Evolutionary conservation across 2,329 filamentous ascomycete genomes (phyloP), one percentile per base, ranked within the genome.

Genomic region (Gremmenia infestans): DNA sequence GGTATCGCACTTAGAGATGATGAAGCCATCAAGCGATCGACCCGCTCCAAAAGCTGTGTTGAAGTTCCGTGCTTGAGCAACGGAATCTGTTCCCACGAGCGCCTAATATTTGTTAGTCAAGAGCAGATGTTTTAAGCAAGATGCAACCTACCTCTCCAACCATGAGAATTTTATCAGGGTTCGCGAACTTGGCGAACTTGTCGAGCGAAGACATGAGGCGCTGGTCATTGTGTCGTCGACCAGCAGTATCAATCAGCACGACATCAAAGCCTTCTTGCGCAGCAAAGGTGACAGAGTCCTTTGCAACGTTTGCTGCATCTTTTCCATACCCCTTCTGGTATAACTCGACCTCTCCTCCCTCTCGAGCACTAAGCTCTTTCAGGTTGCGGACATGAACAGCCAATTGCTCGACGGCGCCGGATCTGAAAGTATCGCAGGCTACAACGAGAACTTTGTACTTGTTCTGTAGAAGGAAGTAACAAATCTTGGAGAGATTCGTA

Each of bases 141-240:
- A 42, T 22, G 32, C 32, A 17, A 50, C 61, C 50, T 62, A 66
- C 64, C 53, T 68, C 72, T 88, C 88, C 60, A 84, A 99, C 94
- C 92, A 99, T 97, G 70, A 99, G 84, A 62, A 99, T 97, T 79
- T 99, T 97, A 74, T 99, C 93, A 0, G 95, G 95, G 62, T 93
- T 85, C 0, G 94, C 94, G 66, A 97, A 88, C 71, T 96, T 96
- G 60, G 91, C 93, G 71, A 99, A 99, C 70, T 97, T 99, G 73
- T 97, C 94, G 37, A 99, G 80, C 3, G 88, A 93, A 12, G 89
- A 94, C 95, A 99, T 99, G 59, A 99, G 83, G 7, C 94, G 85
- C 53, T 91, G 85, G 72, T 99, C 94, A 68, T 99, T 99, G 75
- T 99, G 94, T 48, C 94, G 82, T 22, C 94, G 86, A 5, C 94